phyloP scores from a whole-genome alignment of 2,329 filamentous ascomycete species.

The Aspergillus ochraceus region DNA sequence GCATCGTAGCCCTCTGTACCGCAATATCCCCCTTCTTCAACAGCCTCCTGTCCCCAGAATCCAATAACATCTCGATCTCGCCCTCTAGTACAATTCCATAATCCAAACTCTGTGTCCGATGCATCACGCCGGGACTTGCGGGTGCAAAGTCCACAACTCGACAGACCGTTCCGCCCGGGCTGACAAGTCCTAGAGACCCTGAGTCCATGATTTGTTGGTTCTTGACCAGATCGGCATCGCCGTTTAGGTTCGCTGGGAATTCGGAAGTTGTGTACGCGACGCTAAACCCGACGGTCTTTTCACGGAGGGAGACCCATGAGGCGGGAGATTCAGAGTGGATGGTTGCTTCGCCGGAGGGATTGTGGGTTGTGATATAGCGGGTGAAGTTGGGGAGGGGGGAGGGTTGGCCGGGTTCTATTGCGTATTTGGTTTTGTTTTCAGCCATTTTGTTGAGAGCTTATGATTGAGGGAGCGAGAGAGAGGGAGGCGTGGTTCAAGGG shows the following conservation, averaged over 20 bases:
- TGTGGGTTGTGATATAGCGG: slow-evolving; percentile 42
- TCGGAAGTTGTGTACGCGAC: slow-evolving; percentile 43
- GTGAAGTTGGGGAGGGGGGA: slow-evolving; percentile 29
- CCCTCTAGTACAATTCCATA: slow-evolving; percentile 59
- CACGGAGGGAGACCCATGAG: slow-evolving; percentile 29
- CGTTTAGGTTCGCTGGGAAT: slow-evolving; percentile 37
- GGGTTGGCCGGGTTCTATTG: neutral
- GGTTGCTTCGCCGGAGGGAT: slow-evolving; percentile 36
- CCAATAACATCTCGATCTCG: slow-evolving; percentile 52
- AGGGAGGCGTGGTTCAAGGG: too few species aligned
- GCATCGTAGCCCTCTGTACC: slow-evolving; percentile 57
- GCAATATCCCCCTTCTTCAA: slow-evolving; percentile 56
- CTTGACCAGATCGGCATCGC: slow-evolving; percentile 34
- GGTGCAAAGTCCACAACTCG: slow-evolving; percentile 53
- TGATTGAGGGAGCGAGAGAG: too few species aligned
- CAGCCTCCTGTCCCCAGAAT: slow-evolving; percentile 50
- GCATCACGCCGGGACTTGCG: slow-evolving; percentile 47
- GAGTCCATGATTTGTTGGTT: slow-evolving; percentile 30
- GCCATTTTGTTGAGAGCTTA: neutral
- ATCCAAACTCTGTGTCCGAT: slow-evolving; percentile 56
- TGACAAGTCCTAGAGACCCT: slow-evolving; percentile 37
- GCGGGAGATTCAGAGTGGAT: slow-evolving; percentile 33
- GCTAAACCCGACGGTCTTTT: slow-evolving; percentile 38
- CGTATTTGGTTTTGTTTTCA: neutral
- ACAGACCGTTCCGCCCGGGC: slow-evolving; percentile 43